phyloP scores from a whole-genome alignment of 176 grass and related monocot species.

The Triticum dicoccoides region DNA sequence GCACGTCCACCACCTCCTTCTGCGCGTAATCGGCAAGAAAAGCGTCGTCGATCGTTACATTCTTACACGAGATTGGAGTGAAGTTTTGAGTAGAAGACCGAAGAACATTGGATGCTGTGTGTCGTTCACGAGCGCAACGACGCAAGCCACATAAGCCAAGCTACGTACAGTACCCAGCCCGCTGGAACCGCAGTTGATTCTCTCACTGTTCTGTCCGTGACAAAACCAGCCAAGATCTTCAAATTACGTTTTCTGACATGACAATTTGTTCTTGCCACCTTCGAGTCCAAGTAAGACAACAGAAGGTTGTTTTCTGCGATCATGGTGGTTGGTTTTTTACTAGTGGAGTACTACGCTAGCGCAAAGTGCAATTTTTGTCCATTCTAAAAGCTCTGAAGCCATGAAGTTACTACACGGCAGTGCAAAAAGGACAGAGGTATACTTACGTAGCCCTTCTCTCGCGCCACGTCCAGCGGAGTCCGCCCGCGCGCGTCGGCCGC shows the following conservation, averaged over 20 bases:
- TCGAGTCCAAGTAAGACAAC: too few species aligned
- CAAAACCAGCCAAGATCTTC: not conserved
- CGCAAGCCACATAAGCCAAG: constrained; percentile 17
- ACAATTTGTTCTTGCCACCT: too few species aligned
- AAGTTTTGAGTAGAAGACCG: not conserved
- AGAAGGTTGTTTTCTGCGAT: too few species aligned
- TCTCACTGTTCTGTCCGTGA: constrained; percentile 4
- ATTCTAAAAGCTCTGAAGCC: not conserved
- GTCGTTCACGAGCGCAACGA: constrained; percentile 30
- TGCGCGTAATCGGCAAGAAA: constrained; percentile 12
- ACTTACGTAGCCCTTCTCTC: constrained; percentile 86
- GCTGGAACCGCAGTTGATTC: constrained; percentile 14
- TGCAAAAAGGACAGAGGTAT: constrained; percentile 10
- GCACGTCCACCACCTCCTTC: constrained; percentile 72
- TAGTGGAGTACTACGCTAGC: not conserved
- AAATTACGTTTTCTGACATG: not conserved
- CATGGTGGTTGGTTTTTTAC: not conserved
- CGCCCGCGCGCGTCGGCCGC: constrained; percentile 41
- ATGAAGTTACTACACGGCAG: not conserved
- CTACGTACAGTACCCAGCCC: not conserved
- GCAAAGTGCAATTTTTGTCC: not conserved
- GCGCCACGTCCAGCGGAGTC: constrained; percentile 61
- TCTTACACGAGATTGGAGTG: not conserved
- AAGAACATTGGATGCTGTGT: not conserved
- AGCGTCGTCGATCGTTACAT: not conserved